A percentile compares a stretch with the other conserved stretches of the same genome.
Conservation (phyloP, 1,284 basidiomycete species). For the Apiotrichum domesticum region DNA sequence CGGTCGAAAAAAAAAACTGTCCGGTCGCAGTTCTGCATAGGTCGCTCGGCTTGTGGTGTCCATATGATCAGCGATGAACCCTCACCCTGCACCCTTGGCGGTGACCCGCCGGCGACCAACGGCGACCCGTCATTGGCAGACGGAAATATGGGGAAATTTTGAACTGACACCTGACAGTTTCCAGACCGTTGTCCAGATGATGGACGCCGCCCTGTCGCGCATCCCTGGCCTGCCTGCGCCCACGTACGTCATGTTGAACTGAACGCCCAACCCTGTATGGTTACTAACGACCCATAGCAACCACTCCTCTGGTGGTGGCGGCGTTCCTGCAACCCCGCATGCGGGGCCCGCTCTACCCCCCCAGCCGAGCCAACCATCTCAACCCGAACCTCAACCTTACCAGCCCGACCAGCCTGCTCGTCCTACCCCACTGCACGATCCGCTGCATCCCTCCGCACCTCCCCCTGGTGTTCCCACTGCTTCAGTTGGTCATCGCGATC, state of each 20-base stretch:
- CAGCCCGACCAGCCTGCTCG: constrained; percentile 12
- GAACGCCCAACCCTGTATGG: background rate
- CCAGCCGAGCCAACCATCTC: background rate
- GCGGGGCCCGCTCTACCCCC: constrained; percentile 15
- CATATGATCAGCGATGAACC: no score
- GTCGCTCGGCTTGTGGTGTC: no score
- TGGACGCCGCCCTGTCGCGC: constrained; percentile 44
- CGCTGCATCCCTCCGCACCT: constrained; percentile 7
- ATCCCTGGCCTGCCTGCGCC: constrained; percentile 41
- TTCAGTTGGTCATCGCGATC: constrained; percentile 50
- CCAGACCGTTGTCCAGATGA: constrained; percentile 42
- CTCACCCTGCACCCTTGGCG: no score
- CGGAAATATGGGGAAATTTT: background rate
- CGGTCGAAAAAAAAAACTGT: no score
- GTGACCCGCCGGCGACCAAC: no score
- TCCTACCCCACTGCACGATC: constrained; percentile 26
- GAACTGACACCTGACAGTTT: constrained; percentile 28
- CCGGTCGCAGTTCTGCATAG: no score
- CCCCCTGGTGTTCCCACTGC: constrained; percentile 30
- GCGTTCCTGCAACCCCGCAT: constrained; percentile 13
- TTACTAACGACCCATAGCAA: constrained; percentile 6
- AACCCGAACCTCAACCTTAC: background rate
- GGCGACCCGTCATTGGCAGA: background rate
- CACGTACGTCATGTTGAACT: constrained; percentile 4
- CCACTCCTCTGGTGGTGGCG: background rate